A percentile compares a stretch with the other conserved stretches of the same genome.
phyloP scores from a whole-genome alignment of 2,329 filamentous ascomycete genomes.

The Calonectria leucothoes region DNA sequence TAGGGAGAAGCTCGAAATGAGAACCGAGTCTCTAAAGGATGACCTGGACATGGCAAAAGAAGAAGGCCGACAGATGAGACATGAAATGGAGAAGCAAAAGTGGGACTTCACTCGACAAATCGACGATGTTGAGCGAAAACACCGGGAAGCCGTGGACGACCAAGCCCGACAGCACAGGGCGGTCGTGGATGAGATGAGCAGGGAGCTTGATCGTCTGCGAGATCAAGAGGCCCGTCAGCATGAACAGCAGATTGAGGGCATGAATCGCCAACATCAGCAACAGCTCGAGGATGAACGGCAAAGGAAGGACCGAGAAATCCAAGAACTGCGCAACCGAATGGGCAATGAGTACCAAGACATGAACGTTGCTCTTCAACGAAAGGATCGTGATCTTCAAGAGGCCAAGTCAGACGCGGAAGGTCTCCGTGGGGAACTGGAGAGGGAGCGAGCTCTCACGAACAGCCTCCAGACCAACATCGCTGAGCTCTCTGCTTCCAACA shows the following conservation, averaged over 20 bases:
- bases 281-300: constrained; percentile 75
- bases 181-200: constrained; percentile 51
- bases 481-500: constrained; percentile 70
- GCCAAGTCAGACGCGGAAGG: constrained; percentile 57
- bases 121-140: constrained; percentile 59
- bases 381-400: constrained; percentile 66
- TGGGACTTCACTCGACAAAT: constrained; percentile 61
- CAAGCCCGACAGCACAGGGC: constrained; percentile 49
- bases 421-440: constrained; percentile 63
- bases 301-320: constrained; percentile 70
- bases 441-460: constrained; percentile 73
- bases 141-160: constrained; percentile 50
- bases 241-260: constrained; percentile 73
- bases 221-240: constrained; percentile 67
- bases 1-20: constrained; percentile 57
- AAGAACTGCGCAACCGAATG: constrained; percentile 69
- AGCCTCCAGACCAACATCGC: constrained; percentile 64
- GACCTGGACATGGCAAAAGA: constrained; percentile 66
- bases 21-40: constrained; percentile 65
- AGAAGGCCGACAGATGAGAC: constrained; percentile 48
- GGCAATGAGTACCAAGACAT: constrained; percentile 64
- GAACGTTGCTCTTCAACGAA: constrained; percentile 59
- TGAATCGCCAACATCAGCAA: constrained; percentile 71
- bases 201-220: constrained; percentile 58
- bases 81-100: constrained; percentile 50